Percentiles rank a stretch among this genome's conserved stretches.
Evolutionary conservation across 1,284 basidiomycete genomes (phyloP).

Genomic region (Ganoderma lucidum): DNA sequence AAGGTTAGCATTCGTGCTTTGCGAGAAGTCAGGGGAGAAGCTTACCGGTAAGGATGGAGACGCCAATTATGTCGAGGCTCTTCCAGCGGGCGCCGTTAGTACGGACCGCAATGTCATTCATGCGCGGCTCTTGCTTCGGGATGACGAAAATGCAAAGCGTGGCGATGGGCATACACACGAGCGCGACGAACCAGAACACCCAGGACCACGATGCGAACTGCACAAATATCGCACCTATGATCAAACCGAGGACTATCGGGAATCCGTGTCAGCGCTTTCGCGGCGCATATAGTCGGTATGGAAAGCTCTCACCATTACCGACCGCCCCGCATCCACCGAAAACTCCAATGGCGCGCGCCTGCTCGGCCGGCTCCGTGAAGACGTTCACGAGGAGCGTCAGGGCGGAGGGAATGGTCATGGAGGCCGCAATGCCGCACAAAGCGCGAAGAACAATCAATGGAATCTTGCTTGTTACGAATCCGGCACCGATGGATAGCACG

Average conservation of each 20-base stretch:
- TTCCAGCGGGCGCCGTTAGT: constrained; percentile 37
- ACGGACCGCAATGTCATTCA: constrained; percentile 16
- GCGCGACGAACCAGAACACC: constrained; percentile 55
- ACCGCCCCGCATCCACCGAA: constrained; percentile 55
- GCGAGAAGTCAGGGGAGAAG: neutral
- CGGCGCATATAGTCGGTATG: neutral
- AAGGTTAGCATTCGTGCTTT: neutral
- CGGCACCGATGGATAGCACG: constrained; percentile 47
- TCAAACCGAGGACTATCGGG: constrained; percentile 47
- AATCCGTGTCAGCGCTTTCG: neutral
- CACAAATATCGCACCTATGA: constrained; percentile 53
- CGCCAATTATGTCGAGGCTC: constrained; percentile 50
- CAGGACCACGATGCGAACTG: constrained; percentile 52
- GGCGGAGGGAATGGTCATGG: constrained; percentile 57
- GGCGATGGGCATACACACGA: constrained; percentile 48
- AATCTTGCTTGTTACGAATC: constrained; percentile 52
- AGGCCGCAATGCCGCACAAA: constrained; percentile 51
- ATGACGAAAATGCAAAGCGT: constrained; percentile 45
- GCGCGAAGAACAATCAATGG: constrained; percentile 53
- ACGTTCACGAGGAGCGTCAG: constrained; percentile 53
- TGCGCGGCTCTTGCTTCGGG: constrained; percentile 36
- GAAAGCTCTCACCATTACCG: constrained; percentile 48
- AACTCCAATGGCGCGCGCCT: constrained; percentile 53
- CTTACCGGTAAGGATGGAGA: constrained; percentile 49
- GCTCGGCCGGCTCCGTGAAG: constrained; percentile 53